These are phyloP conservation scores for Penicillium canariense DNA, from an alignment of 495 filamentous ascomycete species.

Conservation along the genomic window DNA sequence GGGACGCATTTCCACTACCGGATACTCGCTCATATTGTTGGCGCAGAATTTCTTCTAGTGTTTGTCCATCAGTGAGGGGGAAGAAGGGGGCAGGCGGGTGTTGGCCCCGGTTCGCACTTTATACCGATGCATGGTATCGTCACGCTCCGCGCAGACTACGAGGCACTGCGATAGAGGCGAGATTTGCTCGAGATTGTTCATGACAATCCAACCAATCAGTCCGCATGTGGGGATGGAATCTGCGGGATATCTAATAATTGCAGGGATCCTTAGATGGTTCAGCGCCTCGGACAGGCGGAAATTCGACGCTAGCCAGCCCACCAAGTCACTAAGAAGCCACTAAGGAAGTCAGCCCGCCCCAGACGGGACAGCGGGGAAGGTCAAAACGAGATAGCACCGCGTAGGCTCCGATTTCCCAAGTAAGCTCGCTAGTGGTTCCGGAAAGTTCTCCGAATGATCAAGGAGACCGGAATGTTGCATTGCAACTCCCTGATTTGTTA, in stretches of 20 bases:
- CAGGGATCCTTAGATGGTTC: background rate
- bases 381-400: constrained; percentile 13
- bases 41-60: background rate
- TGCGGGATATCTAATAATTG: background rate
- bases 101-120: background rate
- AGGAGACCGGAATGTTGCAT: background rate
- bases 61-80: background rate
- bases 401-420: background rate
- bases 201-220: constrained; percentile 2
- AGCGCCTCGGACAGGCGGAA: background rate
- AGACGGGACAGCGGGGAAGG: constrained; percentile 13
- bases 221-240: constrained; percentile 1
- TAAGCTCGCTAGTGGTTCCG: background rate
- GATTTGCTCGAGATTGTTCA: constrained; percentile 1
- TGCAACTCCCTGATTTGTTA: too few relatives aligned
- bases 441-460: background rate
- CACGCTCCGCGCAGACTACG: background rate
- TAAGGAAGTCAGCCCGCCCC: background rate
- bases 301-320: constrained; percentile 13
- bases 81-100: too few relatives aligned
- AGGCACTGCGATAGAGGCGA: background rate
- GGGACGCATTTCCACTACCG: background rate
- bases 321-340: background rate
- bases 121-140: background rate
- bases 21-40: constrained; percentile 6